Base-by-base conservation (phyloP, 2,329 filamentous ascomycete genomes). In the Didymella arachidicola region DNA sequence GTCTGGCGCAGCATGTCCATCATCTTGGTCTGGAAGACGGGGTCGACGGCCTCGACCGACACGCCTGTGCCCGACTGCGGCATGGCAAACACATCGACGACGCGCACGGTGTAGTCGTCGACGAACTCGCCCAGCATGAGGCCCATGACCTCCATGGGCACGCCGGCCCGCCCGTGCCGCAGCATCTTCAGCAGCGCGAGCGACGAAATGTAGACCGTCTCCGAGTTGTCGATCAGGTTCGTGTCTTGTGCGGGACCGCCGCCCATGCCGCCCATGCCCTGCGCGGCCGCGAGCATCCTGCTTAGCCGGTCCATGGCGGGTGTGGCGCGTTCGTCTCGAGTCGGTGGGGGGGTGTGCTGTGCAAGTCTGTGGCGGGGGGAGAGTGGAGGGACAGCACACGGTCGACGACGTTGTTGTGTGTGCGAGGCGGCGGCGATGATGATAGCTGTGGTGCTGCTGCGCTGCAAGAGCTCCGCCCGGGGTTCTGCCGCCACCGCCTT, bases 101-200 rank as follows among this genome's bases (percentile, higher is more conserved):
- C 95, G 68, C 94, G 90, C 63, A 99, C 95, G 59, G 95, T 99
- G 81, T 97, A 99, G 81, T 98, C 95, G 75, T 99, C 95, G 60
- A 99, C 94, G 71, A 99, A 98, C 79, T 98, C 95, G 78, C 95
- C 95, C 72, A 98, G 81, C 95, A 99, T 99, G 77, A 99, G 83
- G 63, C 95, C 95, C 95, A 99, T 99, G 78, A 99, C 95, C 84
- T 99, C 95, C 95, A 99, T 99, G 19, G 95, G 95, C 66, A 99
- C 95, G 82, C 95, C 95, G 39, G 95, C 95, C 68, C 95, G 90
- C 65, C 95, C 95, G 80, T 99, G 95, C 77, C 95, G 89, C 79
- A 99, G 85, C 95, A 99, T 99, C 86, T 99, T 99, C 71, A 99
- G 85, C 52, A 99, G 86, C 51, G 95, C 95, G 61, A 99, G 87